Evolutionary conservation across 441 rosid species (phyloP).

Genomic region (Mallotus japonicus): DNA sequence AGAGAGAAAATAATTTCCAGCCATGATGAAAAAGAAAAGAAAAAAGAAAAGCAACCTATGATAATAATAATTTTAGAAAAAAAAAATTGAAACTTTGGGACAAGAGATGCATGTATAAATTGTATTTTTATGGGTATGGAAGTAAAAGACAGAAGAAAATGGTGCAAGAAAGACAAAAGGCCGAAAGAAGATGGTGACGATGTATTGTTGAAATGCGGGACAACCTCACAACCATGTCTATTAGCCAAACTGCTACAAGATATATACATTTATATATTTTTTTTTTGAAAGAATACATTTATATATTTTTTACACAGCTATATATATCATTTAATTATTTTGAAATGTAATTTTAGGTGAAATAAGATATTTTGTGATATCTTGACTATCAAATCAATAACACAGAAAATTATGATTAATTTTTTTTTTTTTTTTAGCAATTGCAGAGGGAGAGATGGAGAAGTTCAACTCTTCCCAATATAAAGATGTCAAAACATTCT

Average conservation of each 20-base stretch:
- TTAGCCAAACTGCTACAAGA: not conserved
- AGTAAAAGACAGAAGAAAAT: slow-evolving; percentile 11
- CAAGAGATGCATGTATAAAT: not conserved
- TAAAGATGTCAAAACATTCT: too few relatives aligned
- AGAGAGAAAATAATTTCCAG: too few relatives aligned
- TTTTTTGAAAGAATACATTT: too few relatives aligned
- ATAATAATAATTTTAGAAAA: not conserved
- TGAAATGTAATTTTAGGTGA: too few relatives aligned
- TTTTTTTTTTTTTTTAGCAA: too few relatives aligned
- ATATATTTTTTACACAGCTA: too few relatives aligned
- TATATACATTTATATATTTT: not conserved
- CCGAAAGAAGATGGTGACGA: slow-evolving; percentile 30
- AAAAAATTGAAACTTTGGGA: not conserved
- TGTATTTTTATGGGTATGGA: not conserved
- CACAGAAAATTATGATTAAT: too few relatives aligned
- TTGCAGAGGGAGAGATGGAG: too few relatives aligned
- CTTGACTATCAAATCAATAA: too few relatives aligned
- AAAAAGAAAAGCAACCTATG: not conserved
- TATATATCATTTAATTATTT: too few relatives aligned
- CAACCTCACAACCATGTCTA: slow-evolving; percentile 1
- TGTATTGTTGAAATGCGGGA: slow-evolving; percentile 15
- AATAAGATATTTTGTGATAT: too few relatives aligned
- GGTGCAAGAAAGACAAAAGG: slow-evolving; percentile 1
- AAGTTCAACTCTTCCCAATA: too few relatives aligned
- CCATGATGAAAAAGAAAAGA: not conserved